Percentiles rank a stretch among this genome's conserved stretches.
phyloP scores from a whole-genome alignment of 2,329 filamentous ascomycete genomes.

The Sordariomycetes sp. region DNA sequence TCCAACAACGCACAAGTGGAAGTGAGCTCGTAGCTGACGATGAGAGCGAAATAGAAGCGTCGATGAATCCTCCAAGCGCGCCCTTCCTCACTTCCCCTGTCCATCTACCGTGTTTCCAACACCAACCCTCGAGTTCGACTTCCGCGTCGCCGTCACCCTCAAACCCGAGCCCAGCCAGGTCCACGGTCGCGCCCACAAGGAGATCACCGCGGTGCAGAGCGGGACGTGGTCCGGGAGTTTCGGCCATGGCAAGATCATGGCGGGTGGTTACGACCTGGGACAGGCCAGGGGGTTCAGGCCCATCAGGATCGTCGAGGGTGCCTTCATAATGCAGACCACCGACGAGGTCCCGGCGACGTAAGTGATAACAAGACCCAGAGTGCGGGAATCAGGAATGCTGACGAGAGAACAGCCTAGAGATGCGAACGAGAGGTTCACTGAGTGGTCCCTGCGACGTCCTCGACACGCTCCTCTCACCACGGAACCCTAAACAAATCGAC shows the following conservation, averaged over 20 bases:
- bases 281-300: slow-evolving; percentile 29
- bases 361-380: too few species aligned
- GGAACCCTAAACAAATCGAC: slow-evolving; percentile 27
- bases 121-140: slow-evolving; percentile 37
- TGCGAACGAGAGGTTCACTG: slow-evolving; percentile 37
- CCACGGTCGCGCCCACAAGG: slow-evolving; percentile 32
- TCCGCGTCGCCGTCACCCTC: slow-evolving; percentile 37
- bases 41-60: slow-evolving; percentile 10
- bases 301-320: slow-evolving; percentile 36
- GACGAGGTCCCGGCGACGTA: slow-evolving; percentile 36
- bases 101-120: slow-evolving; percentile 32
- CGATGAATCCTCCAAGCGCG: slow-evolving; percentile 27
- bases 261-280: slow-evolving; percentile 31
- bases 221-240: slow-evolving; percentile 39
- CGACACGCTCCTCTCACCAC: slow-evolving; percentile 27
- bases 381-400: too few species aligned
- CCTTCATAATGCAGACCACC: slow-evolving; percentile 37
- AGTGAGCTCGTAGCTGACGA: background rate
- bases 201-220: slow-evolving; percentile 38
- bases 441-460: slow-evolving; percentile 35
- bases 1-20: background rate
- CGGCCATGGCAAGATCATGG: slow-evolving; percentile 37
- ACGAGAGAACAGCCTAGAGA: slow-evolving; percentile 22
- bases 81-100: slow-evolving; percentile 29
- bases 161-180: slow-evolving; percentile 31